Base-by-base conservation (phyloP, 1,284 basidiomycete species). In the Cutaneotrichosporon spelunceum region DNA sequence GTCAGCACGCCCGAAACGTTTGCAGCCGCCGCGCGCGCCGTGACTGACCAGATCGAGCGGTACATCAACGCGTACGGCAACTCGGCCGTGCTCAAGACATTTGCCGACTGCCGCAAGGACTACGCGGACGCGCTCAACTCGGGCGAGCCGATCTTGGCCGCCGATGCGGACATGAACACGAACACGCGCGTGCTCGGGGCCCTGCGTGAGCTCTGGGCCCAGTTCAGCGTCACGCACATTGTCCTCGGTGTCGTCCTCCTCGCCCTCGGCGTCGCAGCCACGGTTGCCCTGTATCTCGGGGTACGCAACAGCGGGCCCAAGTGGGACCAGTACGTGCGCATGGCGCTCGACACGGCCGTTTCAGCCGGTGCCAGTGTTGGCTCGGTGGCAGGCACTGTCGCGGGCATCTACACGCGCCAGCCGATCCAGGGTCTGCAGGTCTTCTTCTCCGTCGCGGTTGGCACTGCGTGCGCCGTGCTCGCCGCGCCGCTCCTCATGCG, bases 161-260 rank as follows among this genome's bases (percentile, higher is more conserved):
- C 72, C 56, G 53, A 16, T 10, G 44, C 61, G 16, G 67, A 78
- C 59, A 66, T 67, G 30, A 59, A 62, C 26, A 93, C 88, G 71
- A 86, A 84, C 26, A 83, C 87, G 33, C 76, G 83, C 13, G 86
- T 89, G 3, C 82, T 96, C 36, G 80, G 81, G 1, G 83, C 84
- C 3, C 93, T 94, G 68, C 87, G 93, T 8, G 80, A 84, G 24
- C 86, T 97, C 56, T 99, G 96, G 96, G 95, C 96, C 0, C 90
- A 91, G 71, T 99, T 99, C 81, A 91, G 93, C 66, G 81, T 88
- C 4, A 72, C 83, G 0, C 81, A 91, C 13, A 98, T 99, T 82
- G 76, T 78, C 3, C 79, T 88, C 23, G 95, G 85, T 7, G 60
- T 83, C 4, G 53, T 68, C 16, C 71, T 83, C 33, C 77, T 84